phyloP scores from a whole-genome alignment of 352 stramenopile species.

The Globisporangium okanoganense region DNA sequence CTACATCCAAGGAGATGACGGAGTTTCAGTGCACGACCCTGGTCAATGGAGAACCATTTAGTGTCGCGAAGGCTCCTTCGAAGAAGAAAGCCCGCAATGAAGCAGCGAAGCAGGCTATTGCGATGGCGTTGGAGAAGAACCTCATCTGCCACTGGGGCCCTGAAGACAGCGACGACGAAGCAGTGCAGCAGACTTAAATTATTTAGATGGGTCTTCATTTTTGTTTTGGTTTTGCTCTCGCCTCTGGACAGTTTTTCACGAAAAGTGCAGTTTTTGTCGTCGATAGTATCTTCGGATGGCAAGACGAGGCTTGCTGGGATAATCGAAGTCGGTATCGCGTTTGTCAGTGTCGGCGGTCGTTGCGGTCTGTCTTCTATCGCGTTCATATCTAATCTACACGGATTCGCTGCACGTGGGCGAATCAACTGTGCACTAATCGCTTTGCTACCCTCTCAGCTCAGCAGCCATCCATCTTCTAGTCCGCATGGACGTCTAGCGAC shows the following conservation, averaged over 20 bases:
- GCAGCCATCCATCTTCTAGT: conserved; percentile 33
- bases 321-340: conserved; percentile 1
- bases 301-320: neutral
- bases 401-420: neutral
- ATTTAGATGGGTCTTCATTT: conserved; percentile 5
- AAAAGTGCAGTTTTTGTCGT: conserved; percentile 6
- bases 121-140: conserved; percentile 63
- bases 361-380: conserved; percentile 13
- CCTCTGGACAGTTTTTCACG: conserved; percentile 5
- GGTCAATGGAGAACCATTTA: conserved; percentile 42
- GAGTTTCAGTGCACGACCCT: conserved; percentile 51
- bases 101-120: conserved; percentile 65
- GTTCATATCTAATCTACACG: conserved; percentile 50
- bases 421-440: conserved; percentile 4
- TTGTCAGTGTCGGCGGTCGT: neutral
- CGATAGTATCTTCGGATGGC: neutral
- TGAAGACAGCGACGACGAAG: conserved; percentile 11
- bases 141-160: conserved; percentile 31
- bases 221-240: conserved; percentile 7
- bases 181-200: neutral
- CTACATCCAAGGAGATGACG: conserved; percentile 20
- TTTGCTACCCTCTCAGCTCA: neutral
- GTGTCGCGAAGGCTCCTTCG: conserved; percentile 32
- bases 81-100: conserved; percentile 84
- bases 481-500: conserved; percentile 80